Evolutionary conservation across 331 rosid species (phyloP).

Genomic region (Pyracantha coccinea): DNA sequence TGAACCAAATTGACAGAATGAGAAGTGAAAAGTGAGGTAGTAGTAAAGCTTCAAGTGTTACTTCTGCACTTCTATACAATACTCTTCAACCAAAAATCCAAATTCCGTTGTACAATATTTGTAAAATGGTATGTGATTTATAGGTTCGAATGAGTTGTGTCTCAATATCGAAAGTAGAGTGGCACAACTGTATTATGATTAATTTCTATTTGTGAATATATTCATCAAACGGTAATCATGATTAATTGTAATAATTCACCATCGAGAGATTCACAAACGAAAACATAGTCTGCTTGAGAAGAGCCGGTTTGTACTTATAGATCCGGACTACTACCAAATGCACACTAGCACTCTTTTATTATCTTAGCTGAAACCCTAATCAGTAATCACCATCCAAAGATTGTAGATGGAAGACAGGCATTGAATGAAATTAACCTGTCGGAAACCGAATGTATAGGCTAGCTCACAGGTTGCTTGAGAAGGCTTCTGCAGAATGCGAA

Average conservation of each 20-base stretch:
- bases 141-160: too few species aligned
- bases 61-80: background rate
- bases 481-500: slow-evolving; percentile 81
- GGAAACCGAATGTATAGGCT: slow-evolving; percentile 1
- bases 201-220: background rate
- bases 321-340: background rate
- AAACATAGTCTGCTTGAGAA: background rate
- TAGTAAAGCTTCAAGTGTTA: background rate
- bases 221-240: background rate
- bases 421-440: background rate
- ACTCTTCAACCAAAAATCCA: background rate
- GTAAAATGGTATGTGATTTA: too few species aligned
- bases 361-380: background rate
- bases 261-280: background rate
- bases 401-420: background rate
- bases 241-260: background rate
- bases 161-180: too few species aligned
- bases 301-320: background rate
- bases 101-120: too few species aligned
- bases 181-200: too few species aligned
- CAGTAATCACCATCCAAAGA: background rate
- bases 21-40: background rate
- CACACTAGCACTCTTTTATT: background rate
- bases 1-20: slow-evolving; percentile 3
- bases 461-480: slow-evolving; percentile 84